Conservation (phyloP, 768 basidiomycete genomes). For the Boletus reticuloceps region DNA sequence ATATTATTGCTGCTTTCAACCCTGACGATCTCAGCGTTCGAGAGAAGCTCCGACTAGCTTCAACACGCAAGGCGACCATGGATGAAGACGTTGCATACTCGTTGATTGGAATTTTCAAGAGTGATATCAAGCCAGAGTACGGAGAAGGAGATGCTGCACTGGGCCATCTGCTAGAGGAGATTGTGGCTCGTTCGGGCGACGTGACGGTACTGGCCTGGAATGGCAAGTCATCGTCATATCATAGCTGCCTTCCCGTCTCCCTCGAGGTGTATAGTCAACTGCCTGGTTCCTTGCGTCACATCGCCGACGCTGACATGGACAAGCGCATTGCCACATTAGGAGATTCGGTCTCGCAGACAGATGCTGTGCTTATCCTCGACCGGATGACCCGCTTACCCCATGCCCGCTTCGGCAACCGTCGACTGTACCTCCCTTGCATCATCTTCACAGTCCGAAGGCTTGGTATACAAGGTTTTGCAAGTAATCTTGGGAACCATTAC, state of each 20-base stretch:
- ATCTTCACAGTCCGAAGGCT: neutral
- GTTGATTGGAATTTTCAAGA: constrained; percentile 10
- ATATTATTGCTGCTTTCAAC: constrained; percentile 1
- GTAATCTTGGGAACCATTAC: neutral
- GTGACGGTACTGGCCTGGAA: constrained; percentile 10
- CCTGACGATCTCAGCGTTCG: constrained; percentile 6
- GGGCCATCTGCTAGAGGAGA: constrained; percentile 12
- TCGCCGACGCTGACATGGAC: neutral
- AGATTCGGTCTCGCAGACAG: neutral
- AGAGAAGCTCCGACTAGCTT: constrained; percentile 11
- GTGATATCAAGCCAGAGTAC: constrained; percentile 5
- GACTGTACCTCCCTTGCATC: constrained; percentile 2
- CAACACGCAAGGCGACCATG: constrained; percentile 3
- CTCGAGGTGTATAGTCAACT: neutral
- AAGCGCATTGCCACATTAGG: neutral
- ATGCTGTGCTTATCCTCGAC: neutral
- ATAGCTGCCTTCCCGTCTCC: constrained; percentile 11
- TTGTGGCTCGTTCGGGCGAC: constrained; percentile 6
- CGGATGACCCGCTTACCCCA: neutral
- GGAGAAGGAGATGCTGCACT: constrained; percentile 7
- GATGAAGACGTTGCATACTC: constrained; percentile 11
- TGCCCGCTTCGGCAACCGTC: neutral
- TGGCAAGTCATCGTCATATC: constrained; percentile 9
- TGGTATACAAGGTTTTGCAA: neutral
- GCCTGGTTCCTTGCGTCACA: neutral